Evolutionary conservation across 129 eudicot species (phyloP).

Genomic region (Flaveria ramosissima): DNA sequence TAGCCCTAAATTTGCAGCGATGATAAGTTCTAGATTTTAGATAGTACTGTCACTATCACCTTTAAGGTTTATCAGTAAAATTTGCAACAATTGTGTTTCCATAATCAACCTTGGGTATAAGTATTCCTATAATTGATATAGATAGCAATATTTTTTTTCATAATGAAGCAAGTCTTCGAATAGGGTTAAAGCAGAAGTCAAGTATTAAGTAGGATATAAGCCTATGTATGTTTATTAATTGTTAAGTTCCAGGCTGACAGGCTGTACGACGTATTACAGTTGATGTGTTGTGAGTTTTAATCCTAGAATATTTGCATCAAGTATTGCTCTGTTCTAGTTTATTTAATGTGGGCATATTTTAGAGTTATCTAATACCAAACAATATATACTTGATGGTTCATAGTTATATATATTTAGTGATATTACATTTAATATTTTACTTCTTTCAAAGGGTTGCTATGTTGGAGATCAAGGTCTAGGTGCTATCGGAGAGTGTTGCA

Average conservation of each 20-base stretch:
- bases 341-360: not conserved
- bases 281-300: not conserved
- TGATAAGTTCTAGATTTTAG: not conserved
- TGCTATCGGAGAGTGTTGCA: constrained; percentile 74
- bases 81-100: not conserved
- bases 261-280: not conserved
- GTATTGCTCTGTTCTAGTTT: not conserved
- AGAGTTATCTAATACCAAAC: not conserved
- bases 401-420: not conserved
- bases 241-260: not conserved
- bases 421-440: not conserved
- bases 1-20: not conserved
- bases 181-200: not conserved
- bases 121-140: not conserved
- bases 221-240: not conserved
- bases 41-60: not conserved
- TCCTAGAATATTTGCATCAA: not conserved
- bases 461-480: constrained; percentile 83
- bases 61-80: not conserved
- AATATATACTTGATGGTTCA: not conserved
- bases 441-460: constrained; percentile 68
- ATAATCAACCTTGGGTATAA: not conserved
- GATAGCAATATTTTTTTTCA: too few species aligned
- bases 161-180: not conserved
- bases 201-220: not conserved